A percentile compares a stretch with the other conserved stretches of the same genome.
phyloP scores from a whole-genome alignment of 2,329 filamentous ascomycete species.

The Apiospora malaysiana region DNA sequence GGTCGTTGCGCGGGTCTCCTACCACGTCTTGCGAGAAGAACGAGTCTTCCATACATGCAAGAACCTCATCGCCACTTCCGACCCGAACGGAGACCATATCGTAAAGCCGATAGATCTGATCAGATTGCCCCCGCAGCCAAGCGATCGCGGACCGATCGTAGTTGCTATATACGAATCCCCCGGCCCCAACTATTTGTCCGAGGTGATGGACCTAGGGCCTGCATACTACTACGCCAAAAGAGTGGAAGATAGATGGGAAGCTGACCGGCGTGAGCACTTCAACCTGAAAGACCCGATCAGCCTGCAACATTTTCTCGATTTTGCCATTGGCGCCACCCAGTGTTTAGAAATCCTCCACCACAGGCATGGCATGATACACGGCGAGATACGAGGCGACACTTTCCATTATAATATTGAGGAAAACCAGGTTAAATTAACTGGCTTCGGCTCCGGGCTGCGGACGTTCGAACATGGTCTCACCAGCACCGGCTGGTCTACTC shows the following conservation, averaged over 20 bases:
- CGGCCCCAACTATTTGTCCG: slow-evolving; percentile 73
- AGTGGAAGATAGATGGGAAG: slow-evolving; percentile 56
- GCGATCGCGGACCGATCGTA: slow-evolving; percentile 73
- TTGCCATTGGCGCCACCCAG: slow-evolving; percentile 86
- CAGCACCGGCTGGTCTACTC: slow-evolving; percentile 82
- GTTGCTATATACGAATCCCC: slow-evolving; percentile 83
- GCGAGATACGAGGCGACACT: slow-evolving; percentile 87
- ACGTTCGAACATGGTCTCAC: slow-evolving; percentile 90
- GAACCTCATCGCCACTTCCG: slow-evolving; percentile 71
- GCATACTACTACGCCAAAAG: slow-evolving; percentile 68
- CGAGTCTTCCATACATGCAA: slow-evolving; percentile 85
- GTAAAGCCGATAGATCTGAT: slow-evolving; percentile 81
- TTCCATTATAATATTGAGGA: slow-evolving; percentile 83
- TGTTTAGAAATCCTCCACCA: slow-evolving; percentile 93
- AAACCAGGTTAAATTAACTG: slow-evolving; percentile 77
- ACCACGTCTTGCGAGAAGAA: slow-evolving; percentile 82
- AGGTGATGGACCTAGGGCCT: slow-evolving; percentile 79
- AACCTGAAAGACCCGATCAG: slow-evolving; percentile 66
- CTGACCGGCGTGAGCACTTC: slow-evolving; percentile 50
- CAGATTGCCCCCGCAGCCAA: slow-evolving; percentile 69
- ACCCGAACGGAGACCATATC: slow-evolving; percentile 77
- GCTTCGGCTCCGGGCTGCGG: slow-evolving; percentile 84
- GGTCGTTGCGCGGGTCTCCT: slow-evolving; percentile 83
- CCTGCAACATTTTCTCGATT: slow-evolving; percentile 81
- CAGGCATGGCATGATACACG: slow-evolving; percentile 83